Evolutionary conservation across 768 basidiomycete species (phyloP), one percentile per base, ranked within the genome.

Genomic region (Tulasnella sp.): DNA sequence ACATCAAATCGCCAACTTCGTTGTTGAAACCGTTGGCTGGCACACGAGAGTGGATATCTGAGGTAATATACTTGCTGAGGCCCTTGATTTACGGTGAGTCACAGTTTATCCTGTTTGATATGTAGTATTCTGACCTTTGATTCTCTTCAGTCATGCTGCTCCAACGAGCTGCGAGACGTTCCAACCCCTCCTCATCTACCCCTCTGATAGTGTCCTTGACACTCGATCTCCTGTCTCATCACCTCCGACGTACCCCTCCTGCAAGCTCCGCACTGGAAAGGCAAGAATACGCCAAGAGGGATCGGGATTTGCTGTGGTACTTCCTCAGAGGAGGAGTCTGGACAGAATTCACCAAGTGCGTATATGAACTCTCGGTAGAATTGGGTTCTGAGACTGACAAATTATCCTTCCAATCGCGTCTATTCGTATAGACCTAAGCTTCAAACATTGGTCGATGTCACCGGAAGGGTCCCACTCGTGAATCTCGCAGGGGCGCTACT

Each of bases 301-400:
- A 96, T 70, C 78, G 83, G 54, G 85, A 88, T 65, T 77, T 95
- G 63, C 67, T 86, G 9, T 89, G 85, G 84, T 91, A 92, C 68
- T 77, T 94, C 45, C 72, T 95, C 62, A 83, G 89, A 43, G 92
- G 91, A 19, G 82, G 86, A 19, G 80, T 94, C 53, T 96, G 93
- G 93, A 74, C 82, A 61, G 74, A 77, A 9, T 90, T 82, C 72
- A 89, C 88, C 41, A 74, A 80, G 88, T 85, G 62, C 58, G 76
- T 50, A 64, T 29, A 38, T 15, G 23, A 51, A n/a, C 38, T 58
- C 45, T 50, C 63, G 44, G 24, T 27, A 13, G 24, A 58, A 26
- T 45, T 15, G 48, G 41, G 41, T 43, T 10, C 41, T 43, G 41
- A 43, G 41, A 43, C 34, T 15, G n/a, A n/a, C 43, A 45, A 53